phyloP scores from a whole-genome alignment of 352 stramenopile genomes.

The Pythium pyrilobum region DNA sequence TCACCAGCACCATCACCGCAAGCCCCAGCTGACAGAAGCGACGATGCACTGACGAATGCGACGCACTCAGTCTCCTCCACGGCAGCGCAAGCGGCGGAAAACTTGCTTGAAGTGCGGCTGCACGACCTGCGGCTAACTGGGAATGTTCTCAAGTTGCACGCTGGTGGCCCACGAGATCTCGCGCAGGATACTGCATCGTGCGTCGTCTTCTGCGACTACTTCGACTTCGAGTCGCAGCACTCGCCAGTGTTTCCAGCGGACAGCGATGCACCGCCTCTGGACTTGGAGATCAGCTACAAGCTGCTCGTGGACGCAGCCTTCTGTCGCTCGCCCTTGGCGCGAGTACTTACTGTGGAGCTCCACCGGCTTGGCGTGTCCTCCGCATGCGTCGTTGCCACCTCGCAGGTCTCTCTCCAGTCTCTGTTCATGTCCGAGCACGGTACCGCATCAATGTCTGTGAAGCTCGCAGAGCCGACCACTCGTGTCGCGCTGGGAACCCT shows the following conservation, averaged over 20 bases:
- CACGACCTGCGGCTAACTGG: not conserved
- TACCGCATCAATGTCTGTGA: not conserved
- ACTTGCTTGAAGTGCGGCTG: slow-evolving; percentile 1
- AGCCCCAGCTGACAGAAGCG: not conserved
- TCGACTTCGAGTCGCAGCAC: slow-evolving; percentile 35
- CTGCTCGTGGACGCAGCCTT: slow-evolving; percentile 20
- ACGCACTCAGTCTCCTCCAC: no score
- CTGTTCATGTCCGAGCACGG: slow-evolving; percentile 22
- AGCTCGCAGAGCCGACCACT: slow-evolving; percentile 15
- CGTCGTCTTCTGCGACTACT: slow-evolving; percentile 35
- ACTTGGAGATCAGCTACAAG: slow-evolving; percentile 34
- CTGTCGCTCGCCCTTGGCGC: slow-evolving; percentile 13
- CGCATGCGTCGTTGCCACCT: slow-evolving; percentile 8
- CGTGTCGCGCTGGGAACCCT: slow-evolving; percentile 6
- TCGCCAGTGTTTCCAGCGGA: slow-evolving; percentile 21
- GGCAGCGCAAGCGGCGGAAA: no score
- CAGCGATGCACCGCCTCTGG: not conserved
- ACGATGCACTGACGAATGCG: no score
- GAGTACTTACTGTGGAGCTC: slow-evolving; percentile 20
- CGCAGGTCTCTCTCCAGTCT: slow-evolving; percentile 1
- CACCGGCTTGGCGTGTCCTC: slow-evolving; percentile 9
- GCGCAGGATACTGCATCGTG: not conserved
- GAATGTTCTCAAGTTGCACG: not conserved
- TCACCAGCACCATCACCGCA: no score
- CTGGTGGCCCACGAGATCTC: no score